Evolutionary conservation across 169 alveolate species (phyloP), one percentile per base, ranked within the genome.

Genomic region (Theileria orientalis): DNA sequence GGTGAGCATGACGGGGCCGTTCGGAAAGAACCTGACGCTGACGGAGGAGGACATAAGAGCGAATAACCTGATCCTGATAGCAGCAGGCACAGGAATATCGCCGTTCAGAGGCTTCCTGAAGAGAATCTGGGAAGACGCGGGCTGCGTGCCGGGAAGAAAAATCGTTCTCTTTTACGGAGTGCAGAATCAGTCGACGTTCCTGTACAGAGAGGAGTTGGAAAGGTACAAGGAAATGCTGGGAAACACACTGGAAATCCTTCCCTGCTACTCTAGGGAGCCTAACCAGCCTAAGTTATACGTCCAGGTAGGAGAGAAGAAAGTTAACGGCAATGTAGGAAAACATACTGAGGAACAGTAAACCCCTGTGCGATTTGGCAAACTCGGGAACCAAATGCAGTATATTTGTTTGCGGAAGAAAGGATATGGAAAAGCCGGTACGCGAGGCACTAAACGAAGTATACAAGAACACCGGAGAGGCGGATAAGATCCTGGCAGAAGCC

Each of bases 11-110:
- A 72, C 88, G 0, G 88, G 88, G 32, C 64, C 56, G 0, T 44
- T 37, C 70, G 74, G 64, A 21, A 64, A 64, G 8, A 46, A 64
- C n/a, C 27, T 64, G 6, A 27, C 62, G 29, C 35, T 77, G 35
- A 1, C 71, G 7, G 54, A 80, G 0, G 88, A 47, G 0, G 83
- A 72, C 27, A 23, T 47, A 2, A 67, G 74, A 8, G 29, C 41
- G 42, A 67, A 21, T 49, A 85, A 88, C n/a, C 64, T 88, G 49
- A 46, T 88, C 41, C 76, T 88, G 9, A 60, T 88, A 19, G 93
- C 89, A 14, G 83, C 93, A 9, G 93, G 93, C 8, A 88, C 91
- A 33, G 93, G 93, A 0, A 84, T 88, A 13, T 83, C 85, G 44
- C 93, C 93, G 0, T 84, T 57, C 56, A 74, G 83, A 52, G 61